Percentiles rank a stretch among this genome's conserved stretches.
phyloP scores from a whole-genome alignment of 257 asterid genomes.

The Solanum phureja region DNA sequence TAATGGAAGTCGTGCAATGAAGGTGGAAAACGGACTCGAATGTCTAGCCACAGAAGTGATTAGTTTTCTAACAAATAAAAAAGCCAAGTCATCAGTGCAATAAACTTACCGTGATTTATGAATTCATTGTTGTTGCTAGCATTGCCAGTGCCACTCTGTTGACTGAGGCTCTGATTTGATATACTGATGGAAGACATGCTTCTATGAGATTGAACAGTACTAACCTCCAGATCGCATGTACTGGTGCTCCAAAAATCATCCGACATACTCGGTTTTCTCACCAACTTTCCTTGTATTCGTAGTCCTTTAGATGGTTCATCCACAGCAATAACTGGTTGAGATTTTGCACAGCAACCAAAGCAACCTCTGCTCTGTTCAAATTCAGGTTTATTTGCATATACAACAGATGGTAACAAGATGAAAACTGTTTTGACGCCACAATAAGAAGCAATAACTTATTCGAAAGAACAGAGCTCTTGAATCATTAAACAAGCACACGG shows the following conservation, averaged over 20 bases:
- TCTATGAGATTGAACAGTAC: conserved; percentile 57
- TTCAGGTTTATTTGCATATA: conserved; percentile 30
- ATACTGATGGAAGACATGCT: conserved; percentile 56
- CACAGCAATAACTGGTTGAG: conserved; percentile 53
- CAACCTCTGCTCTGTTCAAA: conserved; percentile 70
- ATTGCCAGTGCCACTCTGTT: conserved; percentile 23
- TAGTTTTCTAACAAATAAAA: neutral
- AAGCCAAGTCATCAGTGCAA: neutral
- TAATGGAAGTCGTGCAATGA: neutral
- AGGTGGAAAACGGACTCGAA: neutral
- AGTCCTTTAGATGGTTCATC: conserved; percentile 70
- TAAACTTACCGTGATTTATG: conserved; percentile 53
- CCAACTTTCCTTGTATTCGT: conserved; percentile 55
- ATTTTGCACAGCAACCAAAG: conserved; percentile 56
- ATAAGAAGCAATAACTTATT: neutral
- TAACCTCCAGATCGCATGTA: conserved; percentile 50
- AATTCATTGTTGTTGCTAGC: conserved; percentile 44
- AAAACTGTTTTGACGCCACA: neutral
- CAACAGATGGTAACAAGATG: conserved; percentile 13
- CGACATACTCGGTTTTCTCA: conserved; percentile 40
- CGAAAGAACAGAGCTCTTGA: neutral
- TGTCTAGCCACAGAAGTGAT: neutral
- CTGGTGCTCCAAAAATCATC: conserved; percentile 85
- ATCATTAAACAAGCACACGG: neutral
- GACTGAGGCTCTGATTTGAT: conserved; percentile 41